Percentiles rank a stretch among this genome's conserved stretches.
Conservation (phyloP, 2,329 filamentous ascomycete genomes). For the Fusarium phyllophilum region DNA sequence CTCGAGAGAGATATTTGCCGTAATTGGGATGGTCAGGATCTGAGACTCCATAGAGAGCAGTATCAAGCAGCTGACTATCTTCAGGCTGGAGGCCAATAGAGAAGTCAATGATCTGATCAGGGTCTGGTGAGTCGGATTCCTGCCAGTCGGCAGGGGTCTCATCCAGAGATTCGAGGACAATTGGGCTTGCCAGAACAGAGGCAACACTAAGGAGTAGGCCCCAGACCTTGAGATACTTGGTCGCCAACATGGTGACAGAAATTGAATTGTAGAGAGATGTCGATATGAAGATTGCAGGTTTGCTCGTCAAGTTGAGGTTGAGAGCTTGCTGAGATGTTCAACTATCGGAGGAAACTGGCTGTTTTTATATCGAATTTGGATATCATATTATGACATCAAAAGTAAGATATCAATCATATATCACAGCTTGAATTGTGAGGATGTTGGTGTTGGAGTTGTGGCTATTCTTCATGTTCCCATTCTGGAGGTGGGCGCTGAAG, state of each 20-base stretch:
- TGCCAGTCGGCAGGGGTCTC: conserved; percentile 40
- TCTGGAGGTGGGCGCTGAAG: conserved; percentile 20
- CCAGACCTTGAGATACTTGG: conserved; percentile 4
- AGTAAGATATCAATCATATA: neutral
- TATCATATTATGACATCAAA: neutral
- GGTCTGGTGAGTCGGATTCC: conserved; percentile 22
- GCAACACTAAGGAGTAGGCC: conserved; percentile 18
- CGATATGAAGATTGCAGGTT: neutral
- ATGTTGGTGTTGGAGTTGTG: conserved; percentile 1
- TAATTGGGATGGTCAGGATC: conserved; percentile 59
- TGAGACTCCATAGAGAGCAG: conserved; percentile 59
- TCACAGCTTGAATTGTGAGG: neutral
- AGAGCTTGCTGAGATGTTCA: neutral
- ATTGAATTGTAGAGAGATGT: neutral
- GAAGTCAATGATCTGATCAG: conserved; percentile 40
- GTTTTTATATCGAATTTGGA: conserved; percentile 26
- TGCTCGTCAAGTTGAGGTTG: conserved; percentile 2
- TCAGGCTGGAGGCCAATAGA: conserved; percentile 46
- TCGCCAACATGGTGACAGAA: conserved; percentile 8
- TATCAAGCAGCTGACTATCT: conserved; percentile 50
- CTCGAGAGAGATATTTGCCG: conserved; percentile 59
- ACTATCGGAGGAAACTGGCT: neutral
- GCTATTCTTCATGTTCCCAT: conserved; percentile 12
- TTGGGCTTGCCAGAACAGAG: conserved; percentile 16
- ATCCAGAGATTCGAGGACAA: conserved; percentile 38